Percentiles rank a stretch among this genome's conserved stretches.
These are phyloP conservation scores for Aspergillus glaucus DNA, from an alignment of 2,329 filamentous ascomycete species.

Conservation along the genomic window DNA sequence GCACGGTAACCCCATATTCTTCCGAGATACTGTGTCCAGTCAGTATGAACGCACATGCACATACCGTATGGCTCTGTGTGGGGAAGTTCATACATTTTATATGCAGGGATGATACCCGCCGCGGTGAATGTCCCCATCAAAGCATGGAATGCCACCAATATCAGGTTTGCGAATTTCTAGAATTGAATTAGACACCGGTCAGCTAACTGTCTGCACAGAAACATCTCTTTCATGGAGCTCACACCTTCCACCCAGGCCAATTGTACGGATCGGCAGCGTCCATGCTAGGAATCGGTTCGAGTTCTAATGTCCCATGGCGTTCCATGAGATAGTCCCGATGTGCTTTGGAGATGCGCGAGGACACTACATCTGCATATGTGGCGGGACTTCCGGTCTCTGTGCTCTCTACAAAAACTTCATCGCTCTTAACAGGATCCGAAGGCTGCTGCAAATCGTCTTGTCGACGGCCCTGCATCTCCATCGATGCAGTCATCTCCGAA, in stretches of 20 bases:
- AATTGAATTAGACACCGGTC: not conserved
- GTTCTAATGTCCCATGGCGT: conserved; percentile 50
- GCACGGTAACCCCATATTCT: conserved; percentile 46
- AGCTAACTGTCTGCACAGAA: not conserved
- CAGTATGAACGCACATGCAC: too few species aligned
- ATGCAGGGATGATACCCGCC: conserved; percentile 52
- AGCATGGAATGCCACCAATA: conserved; percentile 53
- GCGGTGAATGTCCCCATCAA: conserved; percentile 55
- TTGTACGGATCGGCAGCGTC: conserved; percentile 52
- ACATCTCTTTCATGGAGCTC: not conserved
- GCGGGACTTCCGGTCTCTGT: conserved; percentile 17
- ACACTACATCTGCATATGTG: conserved; percentile 20
- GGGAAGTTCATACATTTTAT: conserved; percentile 22
- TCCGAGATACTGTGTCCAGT: conserved; percentile 37
- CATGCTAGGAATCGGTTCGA: conserved; percentile 49
- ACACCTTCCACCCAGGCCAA: conserved; percentile 49
- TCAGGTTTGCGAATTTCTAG: conserved; percentile 49
- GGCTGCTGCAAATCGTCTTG: too few species aligned
- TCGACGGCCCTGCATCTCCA: too few species aligned
- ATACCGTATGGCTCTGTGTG: too few species aligned
- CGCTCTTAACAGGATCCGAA: conserved; percentile 12
- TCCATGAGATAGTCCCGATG: conserved; percentile 45
- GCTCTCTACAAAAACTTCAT: conserved; percentile 25
- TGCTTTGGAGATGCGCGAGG: conserved; percentile 20
- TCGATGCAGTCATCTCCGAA: too few species aligned